These are phyloP conservation scores for Dictyostelium capitatum DNA, from an alignment of 78 protist genomes.

Conservation along the genomic window DNA sequence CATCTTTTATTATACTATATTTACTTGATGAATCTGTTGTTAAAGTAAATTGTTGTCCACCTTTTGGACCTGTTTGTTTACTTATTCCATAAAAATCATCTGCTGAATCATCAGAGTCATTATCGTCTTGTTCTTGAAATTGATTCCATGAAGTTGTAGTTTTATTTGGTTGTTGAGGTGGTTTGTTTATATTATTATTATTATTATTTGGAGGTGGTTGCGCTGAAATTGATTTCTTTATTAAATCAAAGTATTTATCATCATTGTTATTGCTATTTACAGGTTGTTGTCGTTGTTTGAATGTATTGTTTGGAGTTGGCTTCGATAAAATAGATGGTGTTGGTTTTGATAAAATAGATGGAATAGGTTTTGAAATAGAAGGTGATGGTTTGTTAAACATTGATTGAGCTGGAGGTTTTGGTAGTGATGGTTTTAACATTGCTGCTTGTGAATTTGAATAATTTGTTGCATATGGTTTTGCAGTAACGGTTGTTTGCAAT, in stretches of 20 bases:
- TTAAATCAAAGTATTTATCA: not conserved
- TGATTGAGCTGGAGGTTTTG: not conserved
- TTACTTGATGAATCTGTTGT: not conserved
- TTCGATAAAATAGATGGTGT: not conserved
- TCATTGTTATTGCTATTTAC: not conserved
- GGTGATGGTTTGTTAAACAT: not conserved
- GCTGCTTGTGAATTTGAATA: not conserved
- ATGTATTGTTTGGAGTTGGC: not conserved
- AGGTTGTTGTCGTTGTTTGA: not conserved
- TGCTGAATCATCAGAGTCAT: not conserved
- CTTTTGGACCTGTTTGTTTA: not conserved
- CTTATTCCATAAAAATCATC: constrained; percentile 1
- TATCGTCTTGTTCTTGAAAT: not conserved
- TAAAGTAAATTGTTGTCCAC: not conserved
- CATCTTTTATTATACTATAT: constrained; percentile 6
- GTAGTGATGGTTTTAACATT: not conserved
- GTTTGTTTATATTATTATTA: not conserved
- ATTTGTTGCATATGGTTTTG: not conserved
- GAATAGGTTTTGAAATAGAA: not conserved
- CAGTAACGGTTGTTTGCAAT: not conserved
- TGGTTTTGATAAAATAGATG: not conserved
- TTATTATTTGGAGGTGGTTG: not conserved
- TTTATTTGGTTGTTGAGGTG: not conserved
- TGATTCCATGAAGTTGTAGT: not conserved
- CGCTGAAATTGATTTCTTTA: not conserved